Base-by-base conservation (phyloP, 139 green algal genomes). In the Nannochloris sp. region DNA sequence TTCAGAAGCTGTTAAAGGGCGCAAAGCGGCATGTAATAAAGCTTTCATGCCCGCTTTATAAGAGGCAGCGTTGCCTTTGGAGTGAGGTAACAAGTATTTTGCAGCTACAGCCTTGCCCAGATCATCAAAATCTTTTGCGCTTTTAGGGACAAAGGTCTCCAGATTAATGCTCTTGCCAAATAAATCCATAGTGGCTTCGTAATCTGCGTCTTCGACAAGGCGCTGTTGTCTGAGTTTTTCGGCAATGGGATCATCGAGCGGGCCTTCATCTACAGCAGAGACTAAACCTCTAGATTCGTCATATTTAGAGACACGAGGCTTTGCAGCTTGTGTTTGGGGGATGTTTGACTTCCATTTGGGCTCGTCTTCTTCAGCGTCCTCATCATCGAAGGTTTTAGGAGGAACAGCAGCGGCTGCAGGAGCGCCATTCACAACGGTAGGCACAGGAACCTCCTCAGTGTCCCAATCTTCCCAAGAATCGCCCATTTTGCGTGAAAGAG, bases 81-180 rank as follows among this genome's bases (percentile, higher is more conserved):
- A 56, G 44, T 91, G 87, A 30, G 74, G 70, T 23, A 68, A n/a
- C 25, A 89, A n/a, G 35, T 83, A 83, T 33, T 79, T 82, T 39
- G 42, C 27, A n/a, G 60, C 75, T 37, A 86, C 39, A 23, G 65
- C 23, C 47, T 54, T 47, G 27, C 68, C 69, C 10, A 68, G 72
- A n/a, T 88, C 76, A 48, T 95, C 87, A 66, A 86, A 89, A 15
- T 93, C 87, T 67, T 89, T 90, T 0, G 76, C 44, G 2, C 54
- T 63, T 58, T 90, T 92, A 15, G 85, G 87, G 33, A 89, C 38
- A 62, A 88, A 84, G 53, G 31, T 64, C 3, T 89, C 81, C 61
- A 93, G 48, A 24, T 76, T 68, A 37, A 74, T 67, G 37, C 35
- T 56, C 0, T 38, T 69, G 27, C 81, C 86, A 79, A 95, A 92